Percentiles rank a stretch among this genome's conserved stretches.
phyloP scores from a whole-genome alignment of 768 basidiomycete genomes.

The Imleria badia region DNA sequence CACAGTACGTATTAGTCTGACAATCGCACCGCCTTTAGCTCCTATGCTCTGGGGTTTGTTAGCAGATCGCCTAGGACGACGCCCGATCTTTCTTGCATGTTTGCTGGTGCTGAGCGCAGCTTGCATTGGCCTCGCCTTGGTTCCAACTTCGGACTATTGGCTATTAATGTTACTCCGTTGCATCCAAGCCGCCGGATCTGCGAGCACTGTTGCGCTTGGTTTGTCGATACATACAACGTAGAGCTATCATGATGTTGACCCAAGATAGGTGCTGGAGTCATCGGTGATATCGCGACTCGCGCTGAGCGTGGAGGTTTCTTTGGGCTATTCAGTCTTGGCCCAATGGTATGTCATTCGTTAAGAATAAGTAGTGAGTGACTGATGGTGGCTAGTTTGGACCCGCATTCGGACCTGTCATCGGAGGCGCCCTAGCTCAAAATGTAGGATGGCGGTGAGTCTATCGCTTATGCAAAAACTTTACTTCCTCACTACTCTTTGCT shows the following conservation, averaged over 20 bases:
- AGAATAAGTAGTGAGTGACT: background rate
- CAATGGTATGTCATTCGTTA: slow-evolving; percentile 44
- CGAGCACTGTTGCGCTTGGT: slow-evolving; percentile 77
- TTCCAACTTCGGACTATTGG: slow-evolving; percentile 68
- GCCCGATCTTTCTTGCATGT: slow-evolving; percentile 63
- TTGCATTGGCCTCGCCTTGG: slow-evolving; percentile 60
- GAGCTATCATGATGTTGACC: background rate
- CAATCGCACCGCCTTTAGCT: slow-evolving; percentile 32
- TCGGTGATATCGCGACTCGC: slow-evolving; percentile 73
- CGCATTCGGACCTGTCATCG: slow-evolving; percentile 48
- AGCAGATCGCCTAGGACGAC: slow-evolving; percentile 63
- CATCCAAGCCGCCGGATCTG: slow-evolving; percentile 75
- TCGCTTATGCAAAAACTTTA: background rate
- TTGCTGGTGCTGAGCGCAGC: slow-evolving; percentile 61
- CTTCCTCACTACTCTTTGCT: background rate
- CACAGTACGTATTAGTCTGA: background rate
- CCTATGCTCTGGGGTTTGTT: slow-evolving; percentile 63
- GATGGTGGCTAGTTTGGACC: slow-evolving; percentile 49
- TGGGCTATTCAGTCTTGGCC: slow-evolving; percentile 64
- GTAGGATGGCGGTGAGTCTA: slow-evolving; percentile 61
- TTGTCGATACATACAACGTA: slow-evolving; percentile 2
- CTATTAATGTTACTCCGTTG: slow-evolving; percentile 77
- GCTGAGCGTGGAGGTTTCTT: slow-evolving; percentile 74
- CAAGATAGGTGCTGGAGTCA: slow-evolving; percentile 62
- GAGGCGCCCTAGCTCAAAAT: slow-evolving; percentile 51